Evolutionary conservation across 1,139 yeast species (phyloP).

Genomic region (Spathaspora sp.): DNA sequence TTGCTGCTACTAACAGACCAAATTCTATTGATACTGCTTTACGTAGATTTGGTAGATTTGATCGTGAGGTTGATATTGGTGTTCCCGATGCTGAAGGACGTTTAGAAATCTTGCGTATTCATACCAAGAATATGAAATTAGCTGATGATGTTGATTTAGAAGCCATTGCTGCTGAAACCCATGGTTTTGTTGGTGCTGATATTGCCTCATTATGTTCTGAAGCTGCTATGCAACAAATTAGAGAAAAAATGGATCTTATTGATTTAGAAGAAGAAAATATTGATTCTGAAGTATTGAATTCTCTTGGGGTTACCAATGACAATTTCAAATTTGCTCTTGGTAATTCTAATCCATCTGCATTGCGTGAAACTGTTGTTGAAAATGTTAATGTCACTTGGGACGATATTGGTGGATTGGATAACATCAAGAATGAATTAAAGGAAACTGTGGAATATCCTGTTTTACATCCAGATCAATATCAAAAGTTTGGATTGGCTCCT

Average conservation of each 20-base stretch:
- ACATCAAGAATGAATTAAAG: constrained; percentile 92
- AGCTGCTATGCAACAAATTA: constrained; percentile 92
- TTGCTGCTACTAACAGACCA: constrained; percentile 89
- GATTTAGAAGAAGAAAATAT: constrained; percentile 97
- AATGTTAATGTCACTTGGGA: constrained; percentile 98
- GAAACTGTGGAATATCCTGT: constrained; percentile 99
- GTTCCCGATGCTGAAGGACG: constrained; percentile 99
- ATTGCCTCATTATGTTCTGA: constrained; percentile 88
- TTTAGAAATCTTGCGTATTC: constrained; percentile 83
- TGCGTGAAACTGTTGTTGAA: constrained; percentile 99
- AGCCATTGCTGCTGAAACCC: constrained; percentile 75
- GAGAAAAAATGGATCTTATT: constrained; percentile 98
- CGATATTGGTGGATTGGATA: constrained; percentile 94
- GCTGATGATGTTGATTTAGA: constrained; percentile 95
- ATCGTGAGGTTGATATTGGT: constrained; percentile 98
- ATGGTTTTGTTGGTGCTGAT: constrained; percentile 96
- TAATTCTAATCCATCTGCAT: constrained; percentile 97
- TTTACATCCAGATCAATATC: constrained; percentile 96
- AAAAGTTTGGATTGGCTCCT: constrained; percentile 96
- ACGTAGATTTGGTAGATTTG: constrained; percentile 98
- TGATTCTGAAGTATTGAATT: constrained; percentile 95
- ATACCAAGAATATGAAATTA: constrained; percentile 95
- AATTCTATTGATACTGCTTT: constrained; percentile 98
- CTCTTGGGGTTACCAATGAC: constrained; percentile 98
- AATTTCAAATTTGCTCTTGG: constrained; percentile 97